Percentiles rank a stretch among this genome's conserved stretches.
phyloP scores from a whole-genome alignment of 169 alveolate species.

The Cryptosporidium sp. region DNA sequence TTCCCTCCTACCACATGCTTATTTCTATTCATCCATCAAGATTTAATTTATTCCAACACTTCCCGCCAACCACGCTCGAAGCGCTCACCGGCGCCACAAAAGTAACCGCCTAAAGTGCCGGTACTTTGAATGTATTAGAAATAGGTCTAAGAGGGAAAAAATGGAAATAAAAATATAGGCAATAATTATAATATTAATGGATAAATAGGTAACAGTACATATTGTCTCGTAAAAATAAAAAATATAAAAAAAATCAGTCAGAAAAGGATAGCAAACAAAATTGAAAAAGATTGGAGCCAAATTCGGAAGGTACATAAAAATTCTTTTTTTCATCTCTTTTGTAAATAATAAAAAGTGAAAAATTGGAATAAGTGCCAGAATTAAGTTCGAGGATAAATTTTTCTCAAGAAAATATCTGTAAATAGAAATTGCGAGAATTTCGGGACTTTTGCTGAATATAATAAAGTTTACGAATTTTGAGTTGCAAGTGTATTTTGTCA shows the following conservation, averaged over 20 bases:
- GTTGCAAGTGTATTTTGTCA: not conserved
- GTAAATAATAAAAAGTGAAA: not conserved
- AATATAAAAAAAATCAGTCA: not conserved
- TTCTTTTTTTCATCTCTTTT: not conserved
- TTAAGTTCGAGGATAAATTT: not conserved
- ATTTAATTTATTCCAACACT: no score
- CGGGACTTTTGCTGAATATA: not conserved
- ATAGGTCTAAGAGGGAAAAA: slow-evolving; percentile 3
- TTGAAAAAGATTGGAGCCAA: slow-evolving; percentile 1
- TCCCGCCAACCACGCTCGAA: slow-evolving; percentile 1
- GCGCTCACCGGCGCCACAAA: not conserved
- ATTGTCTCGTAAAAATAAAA: not conserved
- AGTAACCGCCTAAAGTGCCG: not conserved
- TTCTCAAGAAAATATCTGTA: not conserved
- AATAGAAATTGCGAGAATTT: not conserved
- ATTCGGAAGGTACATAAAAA: not conserved
- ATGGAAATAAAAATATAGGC: not conserved
- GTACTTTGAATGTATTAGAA: not conserved
- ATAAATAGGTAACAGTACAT: not conserved
- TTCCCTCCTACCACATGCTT: not conserved
- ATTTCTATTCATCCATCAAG: no score
- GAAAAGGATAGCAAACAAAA: not conserved
- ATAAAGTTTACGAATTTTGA: not conserved
- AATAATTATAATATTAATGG: slow-evolving; percentile 2
- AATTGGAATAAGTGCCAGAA: not conserved